Evolutionary conservation across 2,329 filamentous ascomycete genomes (phyloP), one percentile per base, ranked within the genome.

Genomic region (Pseudofabraea citricarpa): DNA sequence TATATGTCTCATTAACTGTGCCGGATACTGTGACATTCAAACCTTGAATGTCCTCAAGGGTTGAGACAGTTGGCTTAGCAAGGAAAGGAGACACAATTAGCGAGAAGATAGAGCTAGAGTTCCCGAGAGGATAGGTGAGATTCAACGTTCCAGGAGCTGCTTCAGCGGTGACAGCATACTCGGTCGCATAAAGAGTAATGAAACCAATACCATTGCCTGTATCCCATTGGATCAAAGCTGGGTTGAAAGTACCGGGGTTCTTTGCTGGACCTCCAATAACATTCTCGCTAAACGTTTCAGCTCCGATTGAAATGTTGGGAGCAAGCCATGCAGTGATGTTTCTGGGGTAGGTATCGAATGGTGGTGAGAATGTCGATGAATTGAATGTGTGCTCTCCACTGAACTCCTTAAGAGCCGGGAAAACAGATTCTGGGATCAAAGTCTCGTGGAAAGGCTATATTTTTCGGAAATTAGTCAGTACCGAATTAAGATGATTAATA

Each of bases 251-350:
- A 6, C 58, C 65, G 5, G 69, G 69, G 33, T 73, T 75, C 40
- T 67, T 67, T 1, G 70, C 66, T 5, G 74, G 72, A 0, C 79
- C 80, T 8, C 79, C 79, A 5, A 81, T 58, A 2, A 71, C 69
- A 32, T 67, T 72, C 57, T 82, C 71, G 10, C 73, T 67, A 50
- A 78, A 80, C 0, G 75, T 74, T 54, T 79, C 72, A 0, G 74
- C 76, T 27, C 80, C 80, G 47, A 84, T 81, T 7, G 72, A 80
- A 9, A 83, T 62, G 19, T 74, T 70, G 3, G 69, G 59, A 0
- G 73, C 73, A 0, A 83, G 52, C 75, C 76, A 83, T 9, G 75
- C 69, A 0, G 74, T 74, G 47, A 82, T 75, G 51, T 83, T 82
- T 15, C 80, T 70, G 0, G 72, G 69, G 13, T 68, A 69, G 1